Base-by-base conservation (phyloP, 805 yeast species). In the Candida insectalens region DNA sequence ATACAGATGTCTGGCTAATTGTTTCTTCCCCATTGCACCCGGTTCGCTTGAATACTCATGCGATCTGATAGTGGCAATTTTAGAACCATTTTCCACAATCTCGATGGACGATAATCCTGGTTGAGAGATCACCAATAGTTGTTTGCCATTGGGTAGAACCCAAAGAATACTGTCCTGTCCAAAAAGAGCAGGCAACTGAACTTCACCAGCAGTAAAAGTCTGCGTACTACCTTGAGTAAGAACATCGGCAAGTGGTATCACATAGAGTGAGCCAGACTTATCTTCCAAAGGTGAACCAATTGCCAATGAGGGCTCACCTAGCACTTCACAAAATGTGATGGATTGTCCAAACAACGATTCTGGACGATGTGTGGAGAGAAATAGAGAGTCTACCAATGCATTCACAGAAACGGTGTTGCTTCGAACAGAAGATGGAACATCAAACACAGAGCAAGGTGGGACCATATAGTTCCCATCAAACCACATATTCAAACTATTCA, bases 101-200 rank as follows among this genome's bases (percentile, higher is more conserved):
- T n/a, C n/a, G n/a, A n/a, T n/a, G n/a, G n/a, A n/a, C 4, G 76
- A 70, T 0, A 47, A 27, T 0, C 83, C 82, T 0, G 83, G 81
- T 34, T 69, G 65, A 1, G 73, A 50, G 4, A 72, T 60, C 0
- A 67, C 60, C 6, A 75, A 47, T 32, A 61, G 59, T 7, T 65
- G 58, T 2, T 45, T 23, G 4, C 49, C 59, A 5, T 47, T 36
- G 0, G 30, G 12, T 12, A 59, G 14, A 1, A 37, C 44, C 39
- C 63, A 53, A 2, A 42, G 42, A 1, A 55, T 51, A 27, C 71
- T 39, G 2, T 55, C 42, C 0, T 58, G 45, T 0, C 83, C 83
- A 43, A 69, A 71, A 30, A 62, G 45, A 0, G 50, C 40, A 4
- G 64, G 58, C 34, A 45, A 20, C n/a, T n/a, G n/a, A n/a, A n/a